Percentiles rank a stretch among this genome's conserved stretches.
phyloP scores from a whole-genome alignment of 371 early-diverging fungal species.

The Mortierella sp. region DNA sequence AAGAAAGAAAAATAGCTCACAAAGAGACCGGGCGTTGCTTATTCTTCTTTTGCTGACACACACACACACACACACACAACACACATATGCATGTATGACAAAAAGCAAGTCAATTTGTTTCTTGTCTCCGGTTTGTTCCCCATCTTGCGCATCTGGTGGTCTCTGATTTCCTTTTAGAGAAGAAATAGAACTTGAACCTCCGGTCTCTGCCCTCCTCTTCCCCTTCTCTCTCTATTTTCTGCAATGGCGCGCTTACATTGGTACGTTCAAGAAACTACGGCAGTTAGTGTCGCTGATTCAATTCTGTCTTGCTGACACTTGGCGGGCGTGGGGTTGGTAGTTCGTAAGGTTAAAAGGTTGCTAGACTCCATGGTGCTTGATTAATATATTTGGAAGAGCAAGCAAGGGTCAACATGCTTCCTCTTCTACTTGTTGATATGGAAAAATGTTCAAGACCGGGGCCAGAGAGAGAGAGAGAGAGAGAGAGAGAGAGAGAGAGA shows the following conservation, averaged over 20 bases:
- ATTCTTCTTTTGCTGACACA: not conserved
- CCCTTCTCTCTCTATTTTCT: not conserved
- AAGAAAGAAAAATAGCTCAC: not conserved
- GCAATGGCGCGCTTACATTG: not conserved
- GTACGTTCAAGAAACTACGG: no score
- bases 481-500: no score
- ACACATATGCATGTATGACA: not conserved
- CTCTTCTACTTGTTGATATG: no score
- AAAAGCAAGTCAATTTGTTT: not conserved
- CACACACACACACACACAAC: not conserved
- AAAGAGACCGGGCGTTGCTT: not conserved
- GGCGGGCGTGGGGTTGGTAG: not conserved
- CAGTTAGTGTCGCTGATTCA: not conserved
- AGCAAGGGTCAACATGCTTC: no score
- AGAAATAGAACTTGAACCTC: not conserved
- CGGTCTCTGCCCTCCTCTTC: not conserved
- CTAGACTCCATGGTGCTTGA: not conserved
- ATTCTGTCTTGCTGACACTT: not conserved
- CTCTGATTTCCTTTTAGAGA: conserved; percentile 8
- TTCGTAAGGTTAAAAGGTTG: no score
- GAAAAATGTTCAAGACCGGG: no score
- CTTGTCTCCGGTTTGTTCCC: not conserved
- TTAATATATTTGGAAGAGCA: no score
- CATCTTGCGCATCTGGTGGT: not conserved
- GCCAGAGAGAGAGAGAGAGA: no score